A percentile compares a stretch with the other conserved stretches of the same genome.
Conservation (phyloP, 139 green algal genomes). For the Desmodesmus armatus region DNA sequence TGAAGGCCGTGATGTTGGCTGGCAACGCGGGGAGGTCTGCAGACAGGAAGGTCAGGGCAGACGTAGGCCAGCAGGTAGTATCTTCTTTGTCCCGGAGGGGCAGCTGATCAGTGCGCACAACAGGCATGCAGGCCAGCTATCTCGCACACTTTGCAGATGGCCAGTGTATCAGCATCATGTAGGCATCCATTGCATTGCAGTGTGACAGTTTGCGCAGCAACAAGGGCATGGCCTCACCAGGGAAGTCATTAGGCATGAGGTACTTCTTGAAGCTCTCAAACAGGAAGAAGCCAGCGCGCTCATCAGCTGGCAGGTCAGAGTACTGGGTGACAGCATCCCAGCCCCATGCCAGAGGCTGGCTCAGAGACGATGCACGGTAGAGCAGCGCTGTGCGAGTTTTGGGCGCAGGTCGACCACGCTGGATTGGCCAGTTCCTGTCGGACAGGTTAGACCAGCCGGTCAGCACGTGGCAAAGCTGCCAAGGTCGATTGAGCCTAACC, state of each 20-base stretch:
- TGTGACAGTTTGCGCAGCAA: too few relatives aligned
- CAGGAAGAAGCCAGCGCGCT: neutral
- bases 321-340: constrained; percentile 26
- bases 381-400: constrained; percentile 23
- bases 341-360: constrained; percentile 10
- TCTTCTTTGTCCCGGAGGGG: too few relatives aligned
- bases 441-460: too few relatives aligned
- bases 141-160: too few relatives aligned
- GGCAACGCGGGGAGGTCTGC: neutral
- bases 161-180: too few relatives aligned
- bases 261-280: constrained; percentile 27
- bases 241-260: constrained; percentile 40
- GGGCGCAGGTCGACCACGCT: neutral
- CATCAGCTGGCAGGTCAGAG: constrained; percentile 8
- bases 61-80: too few relatives aligned
- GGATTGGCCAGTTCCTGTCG: constrained; percentile 43
- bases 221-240: too few relatives aligned
- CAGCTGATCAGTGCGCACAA: too few relatives aligned
- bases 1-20: constrained; percentile 3
- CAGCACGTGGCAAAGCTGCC: too few relatives aligned
- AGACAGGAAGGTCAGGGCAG: too few relatives aligned
- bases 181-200: too few relatives aligned
- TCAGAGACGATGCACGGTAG: neutral
- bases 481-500: too few relatives aligned
- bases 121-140: neutral